These are phyloP conservation scores for Trypanosoma melophagium DNA, from an alignment of 208 protist genomes.

Conservation along the genomic window DNA sequence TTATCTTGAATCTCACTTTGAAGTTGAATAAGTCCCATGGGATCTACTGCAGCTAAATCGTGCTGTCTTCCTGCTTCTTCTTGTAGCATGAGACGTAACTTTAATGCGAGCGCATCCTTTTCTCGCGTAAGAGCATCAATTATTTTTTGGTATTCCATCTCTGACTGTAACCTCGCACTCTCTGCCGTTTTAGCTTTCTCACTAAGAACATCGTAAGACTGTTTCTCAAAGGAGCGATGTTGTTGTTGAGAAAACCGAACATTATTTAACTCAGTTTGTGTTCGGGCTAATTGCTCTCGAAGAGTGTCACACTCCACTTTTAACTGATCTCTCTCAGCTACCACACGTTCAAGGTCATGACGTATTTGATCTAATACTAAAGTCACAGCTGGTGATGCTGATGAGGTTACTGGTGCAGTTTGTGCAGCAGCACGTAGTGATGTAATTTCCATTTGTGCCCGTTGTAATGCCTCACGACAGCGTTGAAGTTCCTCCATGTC, in stretches of 20 bases:
- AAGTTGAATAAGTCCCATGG: conserved; percentile 36
- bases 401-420: neutral
- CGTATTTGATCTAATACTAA: conserved; percentile 21
- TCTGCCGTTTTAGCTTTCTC: conserved; percentile 17
- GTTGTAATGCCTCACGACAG: conserved; percentile 45
- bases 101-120: conserved; percentile 40
- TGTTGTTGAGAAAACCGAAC: conserved; percentile 22
- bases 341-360: conserved; percentile 6
- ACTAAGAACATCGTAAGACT: conserved; percentile 17
- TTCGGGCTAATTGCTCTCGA: conserved; percentile 37
- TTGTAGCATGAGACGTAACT: conserved; percentile 32
- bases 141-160: conserved; percentile 38
- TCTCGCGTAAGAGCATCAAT: conserved; percentile 51
- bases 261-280: conserved; percentile 38
- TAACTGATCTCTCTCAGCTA: conserved; percentile 13
- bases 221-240: conserved; percentile 20
- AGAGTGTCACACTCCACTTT: conserved; percentile 24
- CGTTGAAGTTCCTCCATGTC: conserved; percentile 28
- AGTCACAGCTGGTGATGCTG: conserved; percentile 13
- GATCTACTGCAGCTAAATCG: conserved; percentile 28
- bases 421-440: conserved; percentile 29
- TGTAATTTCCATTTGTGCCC: conserved; percentile 43
- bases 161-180: conserved; percentile 31
- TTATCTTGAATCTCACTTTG: conserved; percentile 60
- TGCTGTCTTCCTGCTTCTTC: neutral